These are phyloP conservation scores for Auriscalpium vulgare DNA, from an alignment of 768 basidiomycete genomes.

Conservation along the genomic window DNA sequence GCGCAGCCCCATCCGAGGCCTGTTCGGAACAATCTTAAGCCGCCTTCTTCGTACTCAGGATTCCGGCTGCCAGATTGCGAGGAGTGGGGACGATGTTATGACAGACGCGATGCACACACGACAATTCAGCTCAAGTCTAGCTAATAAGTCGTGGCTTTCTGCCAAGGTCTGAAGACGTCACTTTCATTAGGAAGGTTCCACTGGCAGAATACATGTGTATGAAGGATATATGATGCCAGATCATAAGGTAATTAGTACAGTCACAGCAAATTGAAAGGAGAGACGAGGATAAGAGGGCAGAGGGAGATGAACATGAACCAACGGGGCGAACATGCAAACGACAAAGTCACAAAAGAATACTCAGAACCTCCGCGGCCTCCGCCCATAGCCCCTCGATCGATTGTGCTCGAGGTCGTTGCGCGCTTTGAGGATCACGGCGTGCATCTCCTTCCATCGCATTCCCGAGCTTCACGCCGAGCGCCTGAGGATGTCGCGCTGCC, in stretches of 20 bases:
- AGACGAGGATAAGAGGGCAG: too few relatives aligned
- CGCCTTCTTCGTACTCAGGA: too few relatives aligned
- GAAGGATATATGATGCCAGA: not conserved
- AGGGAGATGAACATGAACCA: not conserved
- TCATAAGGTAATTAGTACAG: not conserved
- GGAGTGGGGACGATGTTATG: too few relatives aligned
- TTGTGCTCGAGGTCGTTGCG: conserved; percentile 94
- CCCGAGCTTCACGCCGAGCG: conserved; percentile 87
- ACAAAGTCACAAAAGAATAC: conserved; percentile 24
- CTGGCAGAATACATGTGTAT: not conserved
- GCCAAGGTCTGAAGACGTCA: too few relatives aligned
- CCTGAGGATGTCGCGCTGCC: conserved; percentile 92
- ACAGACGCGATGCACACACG: too few relatives aligned
- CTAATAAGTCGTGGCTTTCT: too few relatives aligned
- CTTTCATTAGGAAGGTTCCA: not conserved
- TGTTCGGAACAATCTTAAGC: too few relatives aligned
- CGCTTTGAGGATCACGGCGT: conserved; percentile 86
- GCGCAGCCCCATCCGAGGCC: too few relatives aligned
- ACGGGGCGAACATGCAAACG: not conserved
- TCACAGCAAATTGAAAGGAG: not conserved
- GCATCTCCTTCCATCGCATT: conserved; percentile 98
- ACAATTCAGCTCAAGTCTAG: too few relatives aligned
- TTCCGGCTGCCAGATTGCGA: too few relatives aligned
- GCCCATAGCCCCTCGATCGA: conserved; percentile 84
- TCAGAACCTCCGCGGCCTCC: conserved; percentile 46